These are phyloP conservation scores for Exserohilum rostratum DNA, from an alignment of 2,329 filamentous ascomycete genomes.

Conservation along the genomic window DNA sequence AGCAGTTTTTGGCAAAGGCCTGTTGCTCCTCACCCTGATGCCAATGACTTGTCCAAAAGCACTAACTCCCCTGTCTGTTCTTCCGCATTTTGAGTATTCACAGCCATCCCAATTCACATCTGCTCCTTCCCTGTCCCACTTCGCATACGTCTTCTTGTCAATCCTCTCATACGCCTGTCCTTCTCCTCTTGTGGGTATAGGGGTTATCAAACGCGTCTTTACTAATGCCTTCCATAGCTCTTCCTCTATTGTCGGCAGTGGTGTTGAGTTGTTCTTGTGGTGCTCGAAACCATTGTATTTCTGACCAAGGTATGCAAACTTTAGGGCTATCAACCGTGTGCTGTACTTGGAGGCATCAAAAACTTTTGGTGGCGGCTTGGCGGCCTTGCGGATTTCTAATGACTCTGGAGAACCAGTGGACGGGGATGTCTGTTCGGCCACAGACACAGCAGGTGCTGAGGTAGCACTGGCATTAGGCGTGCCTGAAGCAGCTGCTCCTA, in stretches of 20 bases:
- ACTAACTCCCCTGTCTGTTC: slow-evolving; percentile 91
- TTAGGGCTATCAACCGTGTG: slow-evolving; percentile 85
- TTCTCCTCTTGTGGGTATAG: slow-evolving; percentile 25
- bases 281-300: slow-evolving; percentile 94
- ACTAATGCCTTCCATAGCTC: slow-evolving; percentile 90
- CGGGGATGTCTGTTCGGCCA: not conserved
- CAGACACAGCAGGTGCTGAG: slow-evolving; percentile 3
- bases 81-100: slow-evolving; percentile 93
- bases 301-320: slow-evolving; percentile 91
- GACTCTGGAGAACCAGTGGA: slow-evolving; percentile 7
- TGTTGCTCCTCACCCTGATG: slow-evolving; percentile 79
- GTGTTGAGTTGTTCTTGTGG: slow-evolving; percentile 70
- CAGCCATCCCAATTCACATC: slow-evolving; percentile 78
- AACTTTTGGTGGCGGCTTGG: slow-evolving; percentile 51
- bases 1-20: slow-evolving; percentile 58
- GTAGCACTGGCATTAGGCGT: not conserved
- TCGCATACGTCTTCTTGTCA: slow-evolving; percentile 43
- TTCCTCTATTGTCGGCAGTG: slow-evolving; percentile 85
- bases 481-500: not conserved
- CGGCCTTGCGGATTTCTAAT: slow-evolving; percentile 33
- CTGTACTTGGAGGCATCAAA: slow-evolving; percentile 83
- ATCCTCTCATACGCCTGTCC: slow-evolving; percentile 41
- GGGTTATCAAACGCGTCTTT: slow-evolving; percentile 75
- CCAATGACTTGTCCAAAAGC: slow-evolving; percentile 96
- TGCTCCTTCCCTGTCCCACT: slow-evolving; percentile 47